A percentile compares a stretch with the other conserved stretches of the same genome.
Evolutionary conservation across 768 basidiomycete genomes (phyloP).

Genomic region (Calocybe gangraenosa): DNA sequence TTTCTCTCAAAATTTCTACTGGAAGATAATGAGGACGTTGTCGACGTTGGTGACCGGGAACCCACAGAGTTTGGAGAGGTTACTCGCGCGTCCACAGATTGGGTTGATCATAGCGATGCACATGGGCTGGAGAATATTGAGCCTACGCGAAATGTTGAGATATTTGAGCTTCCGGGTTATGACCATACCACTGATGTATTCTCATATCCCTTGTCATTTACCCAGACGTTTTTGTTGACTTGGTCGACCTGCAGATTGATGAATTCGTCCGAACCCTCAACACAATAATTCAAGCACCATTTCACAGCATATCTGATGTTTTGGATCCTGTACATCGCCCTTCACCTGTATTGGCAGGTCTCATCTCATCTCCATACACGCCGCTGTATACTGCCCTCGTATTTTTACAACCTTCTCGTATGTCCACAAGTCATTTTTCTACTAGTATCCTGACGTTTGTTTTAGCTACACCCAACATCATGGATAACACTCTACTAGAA

Average conservation of each 20-base stretch:
- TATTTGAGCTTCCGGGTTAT: conserved; percentile 47
- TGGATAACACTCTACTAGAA: conserved; percentile 46
- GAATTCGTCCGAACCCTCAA: conserved; percentile 28
- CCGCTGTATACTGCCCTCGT: conserved; percentile 61
- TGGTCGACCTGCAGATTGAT: conserved; percentile 24
- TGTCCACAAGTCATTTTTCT: conserved; percentile 10
- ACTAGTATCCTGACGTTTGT: conserved; percentile 9
- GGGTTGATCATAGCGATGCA: conserved; percentile 62
- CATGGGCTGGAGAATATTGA: conserved; percentile 67
- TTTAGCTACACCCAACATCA: conserved; percentile 24
- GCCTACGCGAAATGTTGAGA: conserved; percentile 60
- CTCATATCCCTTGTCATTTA: background rate
- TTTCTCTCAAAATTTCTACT: conserved; percentile 47
- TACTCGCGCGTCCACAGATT: conserved; percentile 63
- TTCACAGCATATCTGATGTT: conserved; percentile 47
- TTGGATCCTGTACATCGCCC: conserved; percentile 51
- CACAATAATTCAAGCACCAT: conserved; percentile 51
- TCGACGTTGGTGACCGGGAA: conserved; percentile 61
- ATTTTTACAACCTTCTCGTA: conserved; percentile 47
- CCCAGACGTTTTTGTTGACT: conserved; percentile 6
- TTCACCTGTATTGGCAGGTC: conserved; percentile 42
- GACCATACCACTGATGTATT: conserved; percentile 40
- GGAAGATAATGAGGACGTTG: conserved; percentile 64
- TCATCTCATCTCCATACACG: conserved; percentile 54
- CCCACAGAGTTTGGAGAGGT: conserved; percentile 38